Percentiles rank a stretch among this genome's conserved stretches.
These are phyloP conservation scores for Prunus dulcis DNA, from an alignment of 306 rosid genomes.

Conservation along the genomic window DNA sequence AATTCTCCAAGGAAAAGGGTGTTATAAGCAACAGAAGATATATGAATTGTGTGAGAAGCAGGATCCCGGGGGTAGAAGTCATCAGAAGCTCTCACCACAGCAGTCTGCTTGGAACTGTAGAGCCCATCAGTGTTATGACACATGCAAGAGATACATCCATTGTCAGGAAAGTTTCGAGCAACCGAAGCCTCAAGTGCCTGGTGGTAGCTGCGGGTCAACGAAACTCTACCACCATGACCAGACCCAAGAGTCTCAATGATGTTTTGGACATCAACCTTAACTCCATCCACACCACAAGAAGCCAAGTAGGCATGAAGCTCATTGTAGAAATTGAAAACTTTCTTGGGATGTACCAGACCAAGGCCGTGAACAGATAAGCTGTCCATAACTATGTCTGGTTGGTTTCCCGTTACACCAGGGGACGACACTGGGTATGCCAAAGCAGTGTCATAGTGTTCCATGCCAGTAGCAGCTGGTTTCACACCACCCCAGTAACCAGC, in stretches of 20 bases:
- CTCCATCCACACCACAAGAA: constrained; percentile 95
- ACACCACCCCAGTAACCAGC: constrained; percentile 99
- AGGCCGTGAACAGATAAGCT: constrained; percentile 87
- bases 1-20: constrained; percentile 94
- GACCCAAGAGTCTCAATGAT: constrained; percentile 92
- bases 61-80: constrained; percentile 93
- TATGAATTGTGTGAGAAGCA: constrained; percentile 92
- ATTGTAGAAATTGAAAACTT: constrained; percentile 82
- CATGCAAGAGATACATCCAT: constrained; percentile 96
- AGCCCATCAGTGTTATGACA: constrained; percentile 94
- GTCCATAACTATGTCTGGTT: constrained; percentile 92
- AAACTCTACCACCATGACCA: constrained; percentile 92
- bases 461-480: constrained; percentile 79
- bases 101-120: constrained; percentile 87
- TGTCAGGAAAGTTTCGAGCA: constrained; percentile 78
- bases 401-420: constrained; percentile 83
- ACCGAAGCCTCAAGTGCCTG: constrained; percentile 90
- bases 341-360: constrained; percentile 89
- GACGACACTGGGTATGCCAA: constrained; percentile 87
- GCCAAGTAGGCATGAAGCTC: constrained; percentile 94
- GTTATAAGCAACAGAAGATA: constrained; percentile 94
- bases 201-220: constrained; percentile 78
- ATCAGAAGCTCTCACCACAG: constrained; percentile 87
- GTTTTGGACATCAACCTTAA: constrained; percentile 96
- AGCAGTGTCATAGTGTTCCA: constrained; percentile 87